Evolutionary conservation across 2,329 filamentous ascomycete species (phyloP).

Genomic region (Trichoderma oligosporum): DNA sequence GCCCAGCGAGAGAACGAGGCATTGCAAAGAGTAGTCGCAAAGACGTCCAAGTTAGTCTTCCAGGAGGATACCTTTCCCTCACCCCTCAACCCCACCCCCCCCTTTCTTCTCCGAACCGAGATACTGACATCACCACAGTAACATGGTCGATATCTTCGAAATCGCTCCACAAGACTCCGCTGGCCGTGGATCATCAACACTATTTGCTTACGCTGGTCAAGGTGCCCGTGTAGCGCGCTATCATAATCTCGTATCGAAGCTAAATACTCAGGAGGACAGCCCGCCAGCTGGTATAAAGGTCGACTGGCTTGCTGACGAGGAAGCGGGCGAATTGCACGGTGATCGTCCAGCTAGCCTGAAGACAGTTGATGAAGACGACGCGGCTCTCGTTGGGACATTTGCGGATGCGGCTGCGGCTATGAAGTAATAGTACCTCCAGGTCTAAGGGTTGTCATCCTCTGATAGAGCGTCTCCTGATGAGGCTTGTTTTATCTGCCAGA

Average conservation of each 20-base stretch:
- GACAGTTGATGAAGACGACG: conserved; percentile 34
- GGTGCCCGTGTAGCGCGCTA: conserved; percentile 56
- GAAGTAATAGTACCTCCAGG: conserved; percentile 29
- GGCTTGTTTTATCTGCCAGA: not conserved
- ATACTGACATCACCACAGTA: conserved; percentile 40
- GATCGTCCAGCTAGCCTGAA: conserved; percentile 35
- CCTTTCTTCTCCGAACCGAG: not conserved
- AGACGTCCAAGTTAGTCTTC: conserved; percentile 58
- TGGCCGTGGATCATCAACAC: conserved; percentile 34
- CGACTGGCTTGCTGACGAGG: conserved; percentile 55
- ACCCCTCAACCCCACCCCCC: no score
- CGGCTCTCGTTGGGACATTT: conserved; percentile 56
- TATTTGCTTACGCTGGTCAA: conserved; percentile 51
- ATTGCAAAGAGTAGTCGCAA: conserved; percentile 59
- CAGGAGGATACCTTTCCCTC: no score
- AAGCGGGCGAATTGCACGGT: conserved; percentile 44
- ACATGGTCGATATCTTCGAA: conserved; percentile 66
- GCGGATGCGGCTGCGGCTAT: conserved; percentile 55
- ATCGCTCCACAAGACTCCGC: conserved; percentile 52
- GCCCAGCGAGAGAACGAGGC: conserved; percentile 62
- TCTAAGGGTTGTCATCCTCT: not conserved
- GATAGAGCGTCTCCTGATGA: not conserved
- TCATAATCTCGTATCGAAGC: conserved; percentile 58
- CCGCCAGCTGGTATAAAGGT: conserved; percentile 43
- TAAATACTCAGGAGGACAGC: conserved; percentile 45